Conservation (phyloP, 176 grass and related monocot species). For the Carex parvula region DNA sequence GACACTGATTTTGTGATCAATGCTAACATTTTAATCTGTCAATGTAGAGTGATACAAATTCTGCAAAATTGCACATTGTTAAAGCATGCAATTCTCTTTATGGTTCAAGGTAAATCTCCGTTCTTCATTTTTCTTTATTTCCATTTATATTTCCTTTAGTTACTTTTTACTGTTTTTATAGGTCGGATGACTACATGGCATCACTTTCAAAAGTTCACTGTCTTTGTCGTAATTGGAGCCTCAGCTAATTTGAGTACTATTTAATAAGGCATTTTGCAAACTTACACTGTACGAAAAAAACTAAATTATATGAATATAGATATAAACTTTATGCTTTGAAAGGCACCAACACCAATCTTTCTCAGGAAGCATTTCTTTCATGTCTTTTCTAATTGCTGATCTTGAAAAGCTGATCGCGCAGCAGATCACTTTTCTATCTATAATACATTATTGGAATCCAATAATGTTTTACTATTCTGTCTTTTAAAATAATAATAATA, state of each 20-base stretch:
- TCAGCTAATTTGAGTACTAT: conserved; percentile 22
- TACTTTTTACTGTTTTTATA: conserved; percentile 30
- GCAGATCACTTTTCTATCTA: too few relatives aligned
- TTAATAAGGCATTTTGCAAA: neutral
- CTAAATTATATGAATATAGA: neutral
- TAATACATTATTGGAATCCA: too few relatives aligned
- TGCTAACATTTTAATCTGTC: neutral
- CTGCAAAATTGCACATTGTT: conserved; percentile 58
- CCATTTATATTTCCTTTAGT: neutral
- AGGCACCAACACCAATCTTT: too few relatives aligned
- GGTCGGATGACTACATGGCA: conserved; percentile 89
- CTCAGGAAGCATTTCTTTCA: too few relatives aligned
- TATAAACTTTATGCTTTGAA: neutral
- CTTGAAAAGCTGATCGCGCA: too few relatives aligned
- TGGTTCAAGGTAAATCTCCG: conserved; percentile 61
- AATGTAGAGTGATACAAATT: conserved; percentile 45
- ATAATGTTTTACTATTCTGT: too few relatives aligned
- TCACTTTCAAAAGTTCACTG: conserved; percentile 75
- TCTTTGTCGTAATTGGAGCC: conserved; percentile 56
- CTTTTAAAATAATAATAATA: too few relatives aligned
- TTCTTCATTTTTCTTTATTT: neutral
- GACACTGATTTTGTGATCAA: neutral
- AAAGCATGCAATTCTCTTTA: conserved; percentile 73
- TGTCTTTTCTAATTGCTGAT: too few relatives aligned
- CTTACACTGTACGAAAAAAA: neutral